Evolutionary conservation across 78 protist genomes (phyloP), one percentile per base, ranked within the genome.

Genomic region (Pigoraptor vietnamica): DNA sequence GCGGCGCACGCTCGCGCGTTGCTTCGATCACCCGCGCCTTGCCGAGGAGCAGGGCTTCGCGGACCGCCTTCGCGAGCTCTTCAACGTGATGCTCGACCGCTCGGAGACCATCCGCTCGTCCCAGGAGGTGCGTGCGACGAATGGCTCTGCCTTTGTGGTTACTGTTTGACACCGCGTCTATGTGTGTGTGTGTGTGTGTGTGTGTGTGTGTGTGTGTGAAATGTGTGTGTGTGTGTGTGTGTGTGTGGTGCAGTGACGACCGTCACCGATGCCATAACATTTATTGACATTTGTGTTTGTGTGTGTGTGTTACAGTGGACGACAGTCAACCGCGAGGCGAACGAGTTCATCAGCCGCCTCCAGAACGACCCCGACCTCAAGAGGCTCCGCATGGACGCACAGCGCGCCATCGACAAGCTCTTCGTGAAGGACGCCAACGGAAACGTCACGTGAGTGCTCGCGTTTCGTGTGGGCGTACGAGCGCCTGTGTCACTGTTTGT

Each of bases 181-280:
- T 25, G 83, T 79, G 83, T 79, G 83, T 25, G 83, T 79, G 83
- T 79, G 83, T 79, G 86, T 40, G 83, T 79, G 83, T 79, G 83
- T 25, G 83, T 79, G 83, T 79, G 83, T 25, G 83, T 79, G 83
- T 79, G 83, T 25, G 83, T 79, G 83, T 79, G 83, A 1, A n/a
- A 19, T 79, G 83, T 79, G 83, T 25, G 83, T 79, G 83, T 79
- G 83, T 25, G 83, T 79, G 83, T 79, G 83, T 25, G 83, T 79
- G 83, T 79, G 83, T 19, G 83, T 25, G 83, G n/a, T n/a, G n/a
- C n/a, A n/a, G n/a, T n/a, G n/a, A n/a, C n/a, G n/a, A n/a, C n/a
- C n/a, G n/a, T n/a, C n/a, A n/a, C n/a, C n/a, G n/a, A n/a, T n/a
- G n/a, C n/a, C n/a, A n/a, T n/a, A n/a, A n/a, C n/a, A n/a, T n/a